Evolutionary conservation across 495 filamentous ascomycete genomes (phyloP), one percentile per base, ranked within the genome.

Genomic region (Xylaria castorea): DNA sequence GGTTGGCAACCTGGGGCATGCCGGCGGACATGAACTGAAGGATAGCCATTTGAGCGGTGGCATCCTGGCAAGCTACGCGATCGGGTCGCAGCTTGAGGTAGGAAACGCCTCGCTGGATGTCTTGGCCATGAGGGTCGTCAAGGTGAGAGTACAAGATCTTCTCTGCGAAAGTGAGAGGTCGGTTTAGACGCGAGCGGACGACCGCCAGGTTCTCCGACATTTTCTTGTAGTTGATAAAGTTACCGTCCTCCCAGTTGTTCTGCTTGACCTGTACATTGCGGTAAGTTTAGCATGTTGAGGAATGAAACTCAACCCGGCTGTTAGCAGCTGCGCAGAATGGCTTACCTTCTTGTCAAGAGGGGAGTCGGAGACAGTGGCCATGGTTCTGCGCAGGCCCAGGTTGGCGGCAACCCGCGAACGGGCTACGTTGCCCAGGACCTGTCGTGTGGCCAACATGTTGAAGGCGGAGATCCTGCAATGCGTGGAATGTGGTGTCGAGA

Each of bases 1-100:
- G 96, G 73, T 97, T 98, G 53, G 94, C 94, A 71, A 98, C 97
- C 48, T 92, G 91, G 72, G 93, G 92, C 92, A 99, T 93, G 81
- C 94, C 94, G 73, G 97, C 96, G 64, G 93, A 97, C 94, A 99
- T 99, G 88, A 99, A 99, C 87, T 99, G 96, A 62, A 99, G 89
- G 79, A 99, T 97, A 75, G 96, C 96, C 97, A 98, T 99, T 90
- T 99, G 96, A 73, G 96, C 96, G 36, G 97, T 99, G 76, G 96
- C 96, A 90, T 99, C 96, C 88, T 99, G 96, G 88, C 95, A 98
- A 85, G 97, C 97, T 77, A 99, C 97, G 84, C 96, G 93, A 82
- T 99, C 96, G 55, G 97, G 97, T 67, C 96, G 93, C 72, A 99
- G 90, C 85, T 93, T 97, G 70, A 99, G 91, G 87, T 99, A 98